Evolutionary conservation across 345 rosid species (phyloP).

Genomic region (Lepidium africanum): DNA sequence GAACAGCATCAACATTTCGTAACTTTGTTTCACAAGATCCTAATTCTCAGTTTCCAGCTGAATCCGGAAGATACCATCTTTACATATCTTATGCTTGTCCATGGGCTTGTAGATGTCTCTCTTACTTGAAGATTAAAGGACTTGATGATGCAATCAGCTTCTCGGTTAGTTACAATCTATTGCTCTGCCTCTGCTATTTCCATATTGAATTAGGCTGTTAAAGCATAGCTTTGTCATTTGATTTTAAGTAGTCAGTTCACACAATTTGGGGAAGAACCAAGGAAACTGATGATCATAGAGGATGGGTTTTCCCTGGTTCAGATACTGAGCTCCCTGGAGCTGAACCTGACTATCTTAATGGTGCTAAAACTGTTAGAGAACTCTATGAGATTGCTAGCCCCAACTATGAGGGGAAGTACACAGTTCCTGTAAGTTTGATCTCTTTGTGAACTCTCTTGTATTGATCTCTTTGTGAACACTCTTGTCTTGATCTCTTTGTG

Average conservation of each 20-base stretch:
- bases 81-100: constrained; percentile 94
- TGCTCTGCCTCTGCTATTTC: background rate
- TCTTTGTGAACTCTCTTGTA: background rate
- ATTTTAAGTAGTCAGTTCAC: constrained; percentile 51
- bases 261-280: constrained; percentile 82
- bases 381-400: constrained; percentile 77
- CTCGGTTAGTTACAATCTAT: constrained; percentile 43
- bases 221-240: background rate
- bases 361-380: constrained; percentile 61
- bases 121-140: constrained; percentile 75
- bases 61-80: constrained; percentile 84
- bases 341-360: constrained; percentile 62
- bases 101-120: constrained; percentile 89
- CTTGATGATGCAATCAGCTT: constrained; percentile 67
- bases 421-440: constrained; percentile 71
- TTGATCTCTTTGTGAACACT: background rate
- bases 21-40: constrained; percentile 53
- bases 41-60: constrained; percentile 59
- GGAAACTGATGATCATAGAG: constrained; percentile 81
- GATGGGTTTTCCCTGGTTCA: constrained; percentile 76
- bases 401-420: constrained; percentile 64
- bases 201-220: background rate
- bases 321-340: constrained; percentile 69
- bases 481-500: background rate
- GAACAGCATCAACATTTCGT: constrained; percentile 81